These are phyloP conservation scores for Fusarium longipes DNA, from an alignment of 2,329 filamentous ascomycete species.

Conservation along the genomic window DNA sequence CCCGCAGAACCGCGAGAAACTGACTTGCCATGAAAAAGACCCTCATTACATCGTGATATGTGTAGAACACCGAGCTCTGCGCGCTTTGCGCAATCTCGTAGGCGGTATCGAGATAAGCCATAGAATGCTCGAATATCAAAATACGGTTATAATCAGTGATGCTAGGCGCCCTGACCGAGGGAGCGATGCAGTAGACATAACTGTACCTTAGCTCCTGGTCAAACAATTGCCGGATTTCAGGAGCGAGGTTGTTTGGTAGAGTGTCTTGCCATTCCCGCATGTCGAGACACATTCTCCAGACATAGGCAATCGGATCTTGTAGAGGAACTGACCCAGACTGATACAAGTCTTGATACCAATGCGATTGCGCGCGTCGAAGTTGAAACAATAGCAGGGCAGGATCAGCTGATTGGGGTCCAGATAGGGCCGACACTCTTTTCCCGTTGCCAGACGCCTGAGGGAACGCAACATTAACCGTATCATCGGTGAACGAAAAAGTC, in stretches of 20 bases:
- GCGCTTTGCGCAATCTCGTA: constrained; percentile 72
- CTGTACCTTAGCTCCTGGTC: constrained; percentile 91
- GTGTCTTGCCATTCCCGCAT: constrained; percentile 85
- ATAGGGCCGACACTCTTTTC: constrained; percentile 57
- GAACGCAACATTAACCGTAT: constrained; percentile 83
- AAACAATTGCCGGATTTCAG: constrained; percentile 78
- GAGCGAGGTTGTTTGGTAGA: constrained; percentile 74
- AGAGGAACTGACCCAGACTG: constrained; percentile 79
- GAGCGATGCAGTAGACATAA: constrained; percentile 88
- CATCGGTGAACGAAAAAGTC: constrained; percentile 93
- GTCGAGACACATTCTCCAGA: constrained; percentile 79
- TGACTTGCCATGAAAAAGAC: constrained; percentile 80
- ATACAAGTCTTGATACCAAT: constrained; percentile 90
- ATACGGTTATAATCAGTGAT: constrained; percentile 81
- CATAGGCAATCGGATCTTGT: constrained; percentile 74
- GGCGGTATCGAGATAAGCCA: constrained; percentile 83
- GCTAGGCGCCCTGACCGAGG: constrained; percentile 77
- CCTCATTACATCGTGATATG: constrained; percentile 87
- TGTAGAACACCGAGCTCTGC: constrained; percentile 75
- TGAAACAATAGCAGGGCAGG: constrained; percentile 83
- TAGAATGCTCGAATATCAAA: constrained; percentile 86
- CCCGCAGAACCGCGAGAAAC: constrained; percentile 69
- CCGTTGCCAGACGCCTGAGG: constrained; percentile 65
- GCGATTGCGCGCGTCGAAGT: constrained; percentile 85
- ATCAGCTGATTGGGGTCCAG: constrained; percentile 66